Base-by-base conservation (phyloP, 2,329 filamentous ascomycete genomes). In the Verticillium klebahnii region DNA sequence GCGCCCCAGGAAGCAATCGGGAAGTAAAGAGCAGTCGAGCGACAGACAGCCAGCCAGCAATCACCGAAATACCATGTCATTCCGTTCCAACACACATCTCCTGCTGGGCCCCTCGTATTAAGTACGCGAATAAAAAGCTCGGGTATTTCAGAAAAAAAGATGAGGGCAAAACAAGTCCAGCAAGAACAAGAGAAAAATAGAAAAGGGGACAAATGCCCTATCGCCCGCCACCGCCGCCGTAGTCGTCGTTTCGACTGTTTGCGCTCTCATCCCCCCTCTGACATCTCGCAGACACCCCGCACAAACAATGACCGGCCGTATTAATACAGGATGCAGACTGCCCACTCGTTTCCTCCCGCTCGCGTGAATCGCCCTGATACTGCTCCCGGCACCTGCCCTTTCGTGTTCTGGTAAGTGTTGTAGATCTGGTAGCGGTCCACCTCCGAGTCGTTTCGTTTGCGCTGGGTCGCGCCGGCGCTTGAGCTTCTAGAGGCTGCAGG, bases 101-200 rank as follows among this genome's bases (percentile, higher is more conserved):
- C 61, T 63, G 61, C 58, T 64, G 45, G 32, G 54, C 29, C 25
- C 25, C 25, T 56, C 54, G 29, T 56, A 56, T 31, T 56, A 56
- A 56, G 31, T 56, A 56, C 54, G 54, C 54, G 37, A 45, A 58
- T 29, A 58, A 45, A 58, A 59, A 59, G 62, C 58, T 64, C 60
- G 62, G 64, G 64, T 65, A 65, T 64, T 65, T 64, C 60, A 64
- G 64, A 55, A 37, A 65, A 62, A 34, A 60, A 56, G 29, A 60
- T 34, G 19, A 57, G 58, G 60, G 40, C 57, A 63, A 60, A 60
- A 63, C 59, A 45, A 60, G 61, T 60, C 50, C 55, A 58, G 45
- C 36, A 45, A 59, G 45, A 58, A 31, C 19, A 56, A 32, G 19
- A 56, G 29, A 34, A 31, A 56, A 56, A 19, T 14, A 19, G n/a